phyloP scores from a whole-genome alignment of 331 rosid genomes.

The Cucumis variabilis region DNA sequence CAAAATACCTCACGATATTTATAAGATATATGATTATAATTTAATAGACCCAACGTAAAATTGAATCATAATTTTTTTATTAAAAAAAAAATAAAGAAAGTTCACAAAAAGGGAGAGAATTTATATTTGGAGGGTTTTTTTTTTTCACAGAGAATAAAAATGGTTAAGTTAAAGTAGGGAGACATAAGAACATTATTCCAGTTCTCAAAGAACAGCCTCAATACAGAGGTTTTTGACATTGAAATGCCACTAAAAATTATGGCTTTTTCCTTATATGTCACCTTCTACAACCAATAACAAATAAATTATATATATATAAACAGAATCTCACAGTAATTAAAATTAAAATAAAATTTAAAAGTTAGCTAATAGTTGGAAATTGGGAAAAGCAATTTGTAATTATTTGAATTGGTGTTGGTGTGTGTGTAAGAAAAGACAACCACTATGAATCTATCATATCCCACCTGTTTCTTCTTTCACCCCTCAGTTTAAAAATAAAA shows the following conservation, averaged over 20 bases:
- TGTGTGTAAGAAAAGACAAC: constrained; percentile 17
- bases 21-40: too few relatives aligned
- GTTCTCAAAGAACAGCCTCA: not conserved
- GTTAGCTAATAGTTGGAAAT: not conserved
- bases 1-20: too few relatives aligned
- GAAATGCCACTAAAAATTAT: not conserved
- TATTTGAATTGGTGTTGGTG: not conserved
- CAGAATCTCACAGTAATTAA: not conserved
- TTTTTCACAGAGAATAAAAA: not conserved
- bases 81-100: not conserved
- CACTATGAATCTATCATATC: constrained; percentile 25
- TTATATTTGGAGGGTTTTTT: not conserved
- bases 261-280: not conserved
- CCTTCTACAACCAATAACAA: not conserved
- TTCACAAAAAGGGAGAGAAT: not conserved
- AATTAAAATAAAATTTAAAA: not conserved
- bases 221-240: constrained; percentile 28
- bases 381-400: not conserved
- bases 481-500: not conserved
- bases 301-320: not conserved
- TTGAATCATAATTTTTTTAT: too few relatives aligned
- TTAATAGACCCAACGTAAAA: too few relatives aligned
- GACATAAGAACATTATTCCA: not conserved
- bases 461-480: constrained; percentile 31
- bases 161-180: not conserved